Evolutionary conservation across 2,329 filamentous ascomycete genomes (phyloP), one percentile per base, ranked within the genome.

Genomic region (Ceratocystis variospora): DNA sequence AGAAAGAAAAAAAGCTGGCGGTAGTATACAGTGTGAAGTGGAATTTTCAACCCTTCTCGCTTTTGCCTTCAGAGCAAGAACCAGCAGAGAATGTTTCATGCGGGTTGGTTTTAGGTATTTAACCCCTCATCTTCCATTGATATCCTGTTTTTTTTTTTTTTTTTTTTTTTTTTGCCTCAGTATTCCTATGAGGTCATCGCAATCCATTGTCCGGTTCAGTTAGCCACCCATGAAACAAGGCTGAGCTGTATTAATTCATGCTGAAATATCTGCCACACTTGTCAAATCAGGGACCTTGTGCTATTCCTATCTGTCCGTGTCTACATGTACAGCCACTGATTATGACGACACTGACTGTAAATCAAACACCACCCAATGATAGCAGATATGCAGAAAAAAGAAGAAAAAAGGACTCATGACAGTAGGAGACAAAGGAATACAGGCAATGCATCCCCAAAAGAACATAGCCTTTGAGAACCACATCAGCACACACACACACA

Each of bases 141-240:
- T 12, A 41, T 41, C 22, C 48, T 28, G 1, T 31, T 59, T 59
- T 59, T 57, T 55, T 15, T 22, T 28, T 15, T 57, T 55, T 15
- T 22, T 28, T 15, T 22, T 55, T 55, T 25, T 55, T 55, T 57
- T 12, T 37, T 59, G 7, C 17, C 25, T 17, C 15, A n/a, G 10
- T n/a, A 19, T 17, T 59, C 55, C 55, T 17, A 59, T 59, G 55
- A 59, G 55, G 55, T 59, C 55, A 59, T 59, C 31, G 19, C 19
- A 8, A 17, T n/a, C 19, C 25, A 57, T 17, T 22, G 53, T 57
- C 53, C 6, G 25, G 15, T 33, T 19, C 33, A 33, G 55, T n/a
- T 59, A 8, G 15, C 31, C 5, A 59, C 28, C n/a, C 19, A 33
- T 59, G 55, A 59, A 59, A 59, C 55, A 59, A 37, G 55, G 55